Conservation (phyloP, 352 stramenopile species). For the Globisporangium mamillatum region DNA sequence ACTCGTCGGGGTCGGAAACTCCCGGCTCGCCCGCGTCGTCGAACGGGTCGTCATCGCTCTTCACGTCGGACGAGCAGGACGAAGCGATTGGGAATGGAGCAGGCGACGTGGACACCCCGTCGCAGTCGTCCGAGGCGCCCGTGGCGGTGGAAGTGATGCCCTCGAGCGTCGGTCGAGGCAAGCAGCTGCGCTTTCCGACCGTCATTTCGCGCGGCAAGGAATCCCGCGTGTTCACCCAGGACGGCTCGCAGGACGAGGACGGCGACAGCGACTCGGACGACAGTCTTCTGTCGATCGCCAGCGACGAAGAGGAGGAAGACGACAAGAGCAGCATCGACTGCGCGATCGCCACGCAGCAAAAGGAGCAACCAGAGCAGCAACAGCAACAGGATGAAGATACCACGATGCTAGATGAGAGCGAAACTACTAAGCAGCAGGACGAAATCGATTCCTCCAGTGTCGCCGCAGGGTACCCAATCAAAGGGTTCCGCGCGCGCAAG, state of each 20-base stretch:
- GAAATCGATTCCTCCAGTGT: slow-evolving; percentile 4
- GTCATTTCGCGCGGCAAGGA: slow-evolving; percentile 74
- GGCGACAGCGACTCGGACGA: slow-evolving; percentile 56
- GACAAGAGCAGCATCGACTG: slow-evolving; percentile 21
- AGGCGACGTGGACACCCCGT: slow-evolving; percentile 13
- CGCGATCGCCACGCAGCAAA: neutral
- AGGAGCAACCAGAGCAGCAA: neutral
- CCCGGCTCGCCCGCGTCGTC: slow-evolving; percentile 28
- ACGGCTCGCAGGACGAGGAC: slow-evolving; percentile 28
- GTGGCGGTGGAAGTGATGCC: slow-evolving; percentile 71
- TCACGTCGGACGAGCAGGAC: slow-evolving; percentile 30
- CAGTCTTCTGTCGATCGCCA: slow-evolving; percentile 72
- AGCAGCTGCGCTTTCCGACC: slow-evolving; percentile 75
- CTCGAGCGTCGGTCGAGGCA: slow-evolving; percentile 62
- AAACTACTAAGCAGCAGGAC: slow-evolving; percentile 12
- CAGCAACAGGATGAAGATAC: neutral
- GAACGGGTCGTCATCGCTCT: slow-evolving; percentile 25
- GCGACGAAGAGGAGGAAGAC: slow-evolving; percentile 62
- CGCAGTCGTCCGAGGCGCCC: slow-evolving; percentile 13
- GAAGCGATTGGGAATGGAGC: slow-evolving; percentile 16
- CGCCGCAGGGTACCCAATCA: slow-evolving; percentile 54
- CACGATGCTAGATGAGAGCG: slow-evolving; percentile 13
- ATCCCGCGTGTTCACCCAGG: slow-evolving; percentile 41
- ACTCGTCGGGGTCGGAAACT: slow-evolving; percentile 20
- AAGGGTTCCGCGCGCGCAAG: slow-evolving; percentile 70